Base-by-base conservation (phyloP, 169 alveolate species). In the Cryptosporidium andersoni region DNA sequence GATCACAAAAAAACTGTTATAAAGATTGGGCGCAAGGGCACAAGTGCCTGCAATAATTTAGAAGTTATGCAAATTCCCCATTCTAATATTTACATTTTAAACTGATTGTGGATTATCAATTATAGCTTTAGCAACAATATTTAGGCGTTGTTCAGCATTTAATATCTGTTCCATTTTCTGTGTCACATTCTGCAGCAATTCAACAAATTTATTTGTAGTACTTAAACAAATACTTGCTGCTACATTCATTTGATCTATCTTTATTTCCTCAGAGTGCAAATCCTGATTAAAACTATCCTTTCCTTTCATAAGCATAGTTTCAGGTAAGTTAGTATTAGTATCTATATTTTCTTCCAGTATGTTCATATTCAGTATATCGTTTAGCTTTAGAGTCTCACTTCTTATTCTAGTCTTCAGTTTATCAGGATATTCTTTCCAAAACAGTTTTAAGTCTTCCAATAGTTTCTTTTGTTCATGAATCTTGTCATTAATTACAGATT, bases 121-220 rank as follows among this genome's bases (percentile, higher is more conserved):
- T 12, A 74, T 5, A 25, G 85, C 85, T 40, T 60, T 74, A 6
- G 85, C 85, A 43, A 74, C 85, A 58, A 45, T 55, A 48, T 74
- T 56, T 74, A 74, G 49, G 14, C 85, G 40, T 42, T 60, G 55
- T 42, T 74, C 85, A 43, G 85, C 63, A 8, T 64, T 68, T 14
- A 74, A 40, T 36, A 74, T 74, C 43, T 42, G 42, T 3, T 74
- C 85, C 0, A 74, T 55, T 25, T 68, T 74, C 34, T 74, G 60
- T 58, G 63, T 74, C 49, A 74, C 16, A 37, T 58, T 74, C 14
- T 74, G 48, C 25, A 60, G 47, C 68, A 74, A 58, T 58, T 40
- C 53, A 3, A 68, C 55, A 14, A 74, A 58, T 42, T 74, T 74
- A 8, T 25, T 51, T 11, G 62, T 47, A 45, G 85, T 74, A 3